Base-by-base conservation (phyloP, 2,329 filamentous ascomycete species). In the Reticulascus tulasneorum region DNA sequence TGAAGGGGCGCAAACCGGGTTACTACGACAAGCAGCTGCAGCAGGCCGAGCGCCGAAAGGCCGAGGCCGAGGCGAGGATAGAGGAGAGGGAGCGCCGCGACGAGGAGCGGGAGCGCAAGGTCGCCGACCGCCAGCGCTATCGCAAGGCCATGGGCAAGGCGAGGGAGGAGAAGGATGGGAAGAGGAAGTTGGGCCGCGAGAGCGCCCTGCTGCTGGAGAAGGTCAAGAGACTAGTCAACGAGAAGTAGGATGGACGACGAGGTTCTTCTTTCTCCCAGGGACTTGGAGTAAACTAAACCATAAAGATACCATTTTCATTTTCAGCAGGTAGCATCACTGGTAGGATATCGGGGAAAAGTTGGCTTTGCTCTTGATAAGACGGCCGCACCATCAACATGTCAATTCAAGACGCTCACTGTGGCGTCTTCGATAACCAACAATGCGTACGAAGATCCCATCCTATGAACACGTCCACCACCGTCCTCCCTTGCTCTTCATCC, bases 111-210 rank as follows among this genome's bases (percentile, higher is more conserved):
- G 77, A 83, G 53, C 72, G 71, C 47, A 77, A 78, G 43, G 65
- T 75, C 4, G 82, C 84, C 32, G 79, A 82, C 49, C 78, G 82
- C 10, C 71, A 79, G 47, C 70, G 70, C 42, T 76, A 82, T 51
- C 73, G 79, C 41, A 79, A 75, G 48, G 79, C 82, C 45, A 77
- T 87, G 59, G 82, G 84, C 46, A 84, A 82, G 57, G 87, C 90
- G 33, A 78, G 82, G 23, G 79, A 84, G 57, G 80, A 79, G 19
- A 63, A 52, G 45, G 58, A 67, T 48, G 86, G 86, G 9, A 82
- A 85, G 64, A 76, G 84, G 59, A 90, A 87, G 64, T 60, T 95
- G 30, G 89, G 89, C 2, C 73, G 86, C 42, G 88, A 94, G 68
- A 90, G 88, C 50, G 75, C 73, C 22, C 71, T 91, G 23, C 51